phyloP scores from a whole-genome alignment of 1,139 yeast species.

The Meyerozyma guilliermondii region DNA sequence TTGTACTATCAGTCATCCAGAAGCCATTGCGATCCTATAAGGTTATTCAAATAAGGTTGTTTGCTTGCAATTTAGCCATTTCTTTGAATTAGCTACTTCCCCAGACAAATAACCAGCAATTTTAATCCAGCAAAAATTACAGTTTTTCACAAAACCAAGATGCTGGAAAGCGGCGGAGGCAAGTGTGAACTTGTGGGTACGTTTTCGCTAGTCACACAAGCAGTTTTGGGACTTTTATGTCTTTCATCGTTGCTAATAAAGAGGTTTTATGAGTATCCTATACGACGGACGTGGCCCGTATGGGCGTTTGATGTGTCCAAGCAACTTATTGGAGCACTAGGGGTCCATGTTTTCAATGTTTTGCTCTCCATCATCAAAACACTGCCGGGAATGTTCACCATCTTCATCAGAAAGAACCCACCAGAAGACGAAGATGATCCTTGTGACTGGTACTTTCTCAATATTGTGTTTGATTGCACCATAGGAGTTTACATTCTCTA shows the following conservation, averaged over 20 bases:
- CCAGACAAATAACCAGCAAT: no score
- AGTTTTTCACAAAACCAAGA: background rate
- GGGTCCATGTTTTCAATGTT: conserved; percentile 79
- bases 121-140: background rate
- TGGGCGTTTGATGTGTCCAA: conserved; percentile 91
- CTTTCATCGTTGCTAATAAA: conserved; percentile 70
- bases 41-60: background rate
- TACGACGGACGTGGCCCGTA: conserved; percentile 76
- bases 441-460: conserved; percentile 90
- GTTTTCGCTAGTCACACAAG: conserved; percentile 62
- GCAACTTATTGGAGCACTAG: conserved; percentile 82
- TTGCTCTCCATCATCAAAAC: conserved; percentile 56
- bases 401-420: background rate
- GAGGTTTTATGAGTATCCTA: conserved; percentile 72
- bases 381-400: conserved; percentile 8
- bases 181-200: conserved; percentile 70
- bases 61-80: no score
- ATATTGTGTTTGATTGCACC: conserved; percentile 85
- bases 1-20: no score
- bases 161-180: background rate
- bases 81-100: background rate
- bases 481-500: conserved; percentile 85
- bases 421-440: conserved; percentile 40
- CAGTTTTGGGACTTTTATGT: conserved; percentile 67
- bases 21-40: background rate